Percentiles rank a stretch among this genome's conserved stretches.
Conservation (phyloP, 2,329 filamentous ascomycete species). For the Penicillium italicum region DNA sequence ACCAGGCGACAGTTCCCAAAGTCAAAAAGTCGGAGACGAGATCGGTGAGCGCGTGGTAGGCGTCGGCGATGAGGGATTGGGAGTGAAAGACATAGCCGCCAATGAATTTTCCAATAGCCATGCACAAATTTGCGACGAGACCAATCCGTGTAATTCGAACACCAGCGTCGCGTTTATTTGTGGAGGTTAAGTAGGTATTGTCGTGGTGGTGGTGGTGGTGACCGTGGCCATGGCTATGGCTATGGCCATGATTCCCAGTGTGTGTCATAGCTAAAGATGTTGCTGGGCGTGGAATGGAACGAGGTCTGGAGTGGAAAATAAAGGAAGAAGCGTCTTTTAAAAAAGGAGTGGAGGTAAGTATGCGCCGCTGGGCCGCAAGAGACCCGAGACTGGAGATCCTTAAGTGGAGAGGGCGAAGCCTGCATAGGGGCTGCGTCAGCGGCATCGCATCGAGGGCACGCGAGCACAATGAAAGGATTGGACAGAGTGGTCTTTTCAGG, state of each 20-base stretch:
- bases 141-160: constrained; percentile 91
- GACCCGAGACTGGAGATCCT: constrained; percentile 14
- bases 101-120: constrained; percentile 89
- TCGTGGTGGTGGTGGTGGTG: constrained; percentile 77
- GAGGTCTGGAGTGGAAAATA: constrained; percentile 13
- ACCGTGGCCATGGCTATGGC: constrained; percentile 59
- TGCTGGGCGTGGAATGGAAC: constrained; percentile 4
- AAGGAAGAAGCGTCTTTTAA: constrained; percentile 10
- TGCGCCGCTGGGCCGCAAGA: constrained; percentile 15
- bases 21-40: constrained; percentile 93
- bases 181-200: constrained; percentile 74
- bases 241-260: constrained; percentile 48
- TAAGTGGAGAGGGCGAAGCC: constrained; percentile 32
- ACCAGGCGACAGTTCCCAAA: constrained; percentile 90
- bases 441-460: constrained; percentile 27
- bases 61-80: constrained; percentile 87
- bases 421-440: constrained; percentile 42
- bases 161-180: constrained; percentile 84
- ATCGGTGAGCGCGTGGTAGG: constrained; percentile 92
- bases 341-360: constrained; percentile 18
- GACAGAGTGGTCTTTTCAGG: constrained; percentile 26
- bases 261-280: constrained; percentile 34
- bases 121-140: constrained; percentile 82
- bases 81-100: constrained; percentile 95
- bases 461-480: constrained; percentile 18